Evolutionary conservation across 805 yeast genomes (phyloP).

Genomic region (Nakazawaea ernobii): DNA sequence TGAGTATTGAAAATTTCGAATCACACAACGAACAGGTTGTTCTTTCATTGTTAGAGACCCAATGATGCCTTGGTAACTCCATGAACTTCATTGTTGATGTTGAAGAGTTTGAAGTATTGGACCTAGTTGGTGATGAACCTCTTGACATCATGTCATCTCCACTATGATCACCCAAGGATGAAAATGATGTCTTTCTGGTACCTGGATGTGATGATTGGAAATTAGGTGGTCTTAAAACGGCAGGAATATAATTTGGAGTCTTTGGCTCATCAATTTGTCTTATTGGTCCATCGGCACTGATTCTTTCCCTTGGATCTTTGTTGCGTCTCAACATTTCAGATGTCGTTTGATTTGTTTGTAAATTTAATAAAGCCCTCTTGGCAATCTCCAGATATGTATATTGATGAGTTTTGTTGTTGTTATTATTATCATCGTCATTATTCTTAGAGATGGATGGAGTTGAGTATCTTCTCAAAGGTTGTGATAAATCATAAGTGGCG

Average conservation of each 20-base stretch:
- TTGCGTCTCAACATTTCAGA: background rate
- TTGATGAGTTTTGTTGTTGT: background rate
- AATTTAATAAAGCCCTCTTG: slow-evolving; percentile 16
- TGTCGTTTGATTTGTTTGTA: slow-evolving; percentile 18
- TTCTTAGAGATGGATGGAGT: slow-evolving; percentile 14
- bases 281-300: slow-evolving; percentile 14
- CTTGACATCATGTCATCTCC: background rate
- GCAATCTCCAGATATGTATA: slow-evolving; percentile 5
- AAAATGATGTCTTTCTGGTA: slow-evolving; percentile 4
- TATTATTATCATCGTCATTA: background rate
- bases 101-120: background rate
- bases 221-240: slow-evolving; percentile 40
- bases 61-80: slow-evolving; percentile 48
- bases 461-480: slow-evolving; percentile 32
- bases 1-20: slow-evolving; percentile 21
- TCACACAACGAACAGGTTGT: slow-evolving; percentile 30
- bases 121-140: slow-evolving; percentile 1
- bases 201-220: slow-evolving; percentile 1
- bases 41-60: slow-evolving; percentile 41
- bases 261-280: slow-evolving; percentile 42
- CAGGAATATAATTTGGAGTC: slow-evolving; percentile 44
- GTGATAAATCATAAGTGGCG: slow-evolving; percentile 39
- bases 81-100: slow-evolving; percentile 7
- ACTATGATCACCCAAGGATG: background rate
- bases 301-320: slow-evolving; percentile 13